Conservation (phyloP, 331 rosid genomes). For the Acacia pycnantha region DNA sequence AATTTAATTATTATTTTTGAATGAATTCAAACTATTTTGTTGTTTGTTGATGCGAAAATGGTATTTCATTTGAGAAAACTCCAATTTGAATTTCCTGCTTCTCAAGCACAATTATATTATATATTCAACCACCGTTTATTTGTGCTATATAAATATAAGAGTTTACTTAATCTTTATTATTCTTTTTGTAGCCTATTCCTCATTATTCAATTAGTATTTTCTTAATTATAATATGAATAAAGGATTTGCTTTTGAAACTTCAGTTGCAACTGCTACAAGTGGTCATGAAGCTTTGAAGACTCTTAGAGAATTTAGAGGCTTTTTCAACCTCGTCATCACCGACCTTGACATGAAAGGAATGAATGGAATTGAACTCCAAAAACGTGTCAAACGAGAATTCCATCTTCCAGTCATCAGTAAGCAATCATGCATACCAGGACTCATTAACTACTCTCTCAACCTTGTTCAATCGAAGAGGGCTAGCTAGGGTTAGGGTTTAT, state of each 20-base stretch:
- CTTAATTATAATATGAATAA: background rate
- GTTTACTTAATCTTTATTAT: background rate
- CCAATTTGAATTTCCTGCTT: background rate
- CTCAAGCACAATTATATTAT: background rate
- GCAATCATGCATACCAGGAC: background rate
- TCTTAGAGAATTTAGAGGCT: constrained; percentile 40
- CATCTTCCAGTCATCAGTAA: constrained; percentile 64
- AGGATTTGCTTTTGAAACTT: background rate
- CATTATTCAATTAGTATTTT: background rate
- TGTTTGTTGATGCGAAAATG: background rate
- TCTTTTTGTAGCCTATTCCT: background rate
- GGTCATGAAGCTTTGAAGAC: constrained; percentile 57
- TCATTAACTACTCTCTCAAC: background rate
- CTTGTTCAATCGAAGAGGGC: background rate
- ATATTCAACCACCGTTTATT: too few relatives aligned
- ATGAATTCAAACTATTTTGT: background rate
- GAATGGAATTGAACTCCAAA: constrained; percentile 59
- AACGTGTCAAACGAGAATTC: constrained; percentile 48
- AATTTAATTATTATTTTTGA: background rate
- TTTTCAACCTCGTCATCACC: constrained; percentile 53
- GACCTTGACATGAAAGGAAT: constrained; percentile 61
- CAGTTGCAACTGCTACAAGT: constrained; percentile 50
- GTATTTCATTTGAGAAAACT: background rate
- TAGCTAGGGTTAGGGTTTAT: background rate
- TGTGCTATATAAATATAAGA: too few relatives aligned